Evolutionary conservation across 768 basidiomycete species (phyloP).

Genomic region (Lentinus tigrinus): DNA sequence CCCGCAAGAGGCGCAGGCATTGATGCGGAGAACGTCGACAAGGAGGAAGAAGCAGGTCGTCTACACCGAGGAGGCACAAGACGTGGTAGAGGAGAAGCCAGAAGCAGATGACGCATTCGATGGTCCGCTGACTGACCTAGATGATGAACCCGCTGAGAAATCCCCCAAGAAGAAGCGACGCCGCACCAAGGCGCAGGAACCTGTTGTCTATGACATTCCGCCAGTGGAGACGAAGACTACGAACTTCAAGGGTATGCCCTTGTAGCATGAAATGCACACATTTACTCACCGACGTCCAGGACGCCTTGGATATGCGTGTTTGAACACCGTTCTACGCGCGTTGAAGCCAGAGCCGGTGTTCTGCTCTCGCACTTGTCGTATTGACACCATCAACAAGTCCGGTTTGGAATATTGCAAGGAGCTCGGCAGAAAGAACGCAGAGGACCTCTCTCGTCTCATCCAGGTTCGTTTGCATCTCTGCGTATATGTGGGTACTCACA

Average conservation of each 20-base stretch:
- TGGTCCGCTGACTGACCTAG: conserved; percentile 23
- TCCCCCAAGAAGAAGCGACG: conserved; percentile 30
- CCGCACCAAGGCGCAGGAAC: conserved; percentile 39
- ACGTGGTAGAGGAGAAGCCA: background rate
- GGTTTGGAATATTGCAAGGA: conserved; percentile 83
- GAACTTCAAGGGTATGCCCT: conserved; percentile 59
- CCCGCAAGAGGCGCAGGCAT: conserved; percentile 7
- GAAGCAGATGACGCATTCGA: conserved; percentile 5
- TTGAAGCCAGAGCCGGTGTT: conserved; percentile 74
- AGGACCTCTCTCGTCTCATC: conserved; percentile 71
- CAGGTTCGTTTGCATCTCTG: conserved; percentile 32
- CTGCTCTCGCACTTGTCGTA: conserved; percentile 54
- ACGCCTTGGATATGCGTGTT: conserved; percentile 67
- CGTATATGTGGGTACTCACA: background rate
- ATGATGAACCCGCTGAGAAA: conserved; percentile 6
- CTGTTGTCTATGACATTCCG: conserved; percentile 63
- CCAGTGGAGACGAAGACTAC: conserved; percentile 67
- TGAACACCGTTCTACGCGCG: conserved; percentile 80
- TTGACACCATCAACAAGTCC: conserved; percentile 76
- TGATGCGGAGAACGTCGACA: conserved; percentile 5
- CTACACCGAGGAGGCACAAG: conserved; percentile 7
- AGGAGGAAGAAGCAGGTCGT: conserved; percentile 12
- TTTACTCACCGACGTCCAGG: background rate
- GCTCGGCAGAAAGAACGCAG: conserved; percentile 70
- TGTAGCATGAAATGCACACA: conserved; percentile 32